These are phyloP conservation scores for Thielaviopsis punctulata DNA, from an alignment of 2,329 filamentous ascomycete species.

Conservation along the genomic window DNA sequence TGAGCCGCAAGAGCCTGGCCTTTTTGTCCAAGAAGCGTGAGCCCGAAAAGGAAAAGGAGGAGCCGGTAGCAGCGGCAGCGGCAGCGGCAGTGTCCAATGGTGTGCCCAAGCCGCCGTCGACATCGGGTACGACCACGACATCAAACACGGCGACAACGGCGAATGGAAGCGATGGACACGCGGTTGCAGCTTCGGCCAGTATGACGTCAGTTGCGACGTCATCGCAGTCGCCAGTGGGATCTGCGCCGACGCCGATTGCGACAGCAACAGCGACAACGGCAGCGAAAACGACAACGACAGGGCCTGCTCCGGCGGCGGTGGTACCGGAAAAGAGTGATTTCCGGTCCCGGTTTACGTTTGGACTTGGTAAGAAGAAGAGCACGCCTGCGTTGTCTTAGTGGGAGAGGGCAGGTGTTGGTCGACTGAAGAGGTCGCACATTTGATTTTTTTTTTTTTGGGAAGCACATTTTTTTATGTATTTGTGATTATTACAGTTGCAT, in stretches of 20 bases:
- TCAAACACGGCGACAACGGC: background rate
- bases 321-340: conserved; percentile 14
- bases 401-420: conserved; percentile 4
- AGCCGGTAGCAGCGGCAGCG: background rate
- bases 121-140: background rate
- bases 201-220: background rate
- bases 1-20: conserved; percentile 58
- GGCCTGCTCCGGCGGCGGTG: background rate
- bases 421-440: background rate
- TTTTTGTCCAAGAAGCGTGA: conserved; percentile 41
- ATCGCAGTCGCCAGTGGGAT: background rate
- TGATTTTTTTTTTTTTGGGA: background rate
- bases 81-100: background rate
- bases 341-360: conserved; percentile 43
- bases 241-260: background rate
- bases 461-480: background rate
- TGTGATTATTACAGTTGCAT: background rate
- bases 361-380: conserved; percentile 48
- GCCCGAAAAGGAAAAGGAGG: conserved; percentile 13
- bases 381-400: conserved; percentile 20
- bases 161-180: background rate
- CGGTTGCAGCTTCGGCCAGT: background rate
- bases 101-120: background rate
- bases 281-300: conserved; percentile 12
- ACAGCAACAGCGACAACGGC: conserved; percentile 11